A percentile compares a stretch with the other conserved stretches of the same genome.
phyloP scores from a whole-genome alignment of 768 basidiomycete genomes.

The Lactifluus pinguis region DNA sequence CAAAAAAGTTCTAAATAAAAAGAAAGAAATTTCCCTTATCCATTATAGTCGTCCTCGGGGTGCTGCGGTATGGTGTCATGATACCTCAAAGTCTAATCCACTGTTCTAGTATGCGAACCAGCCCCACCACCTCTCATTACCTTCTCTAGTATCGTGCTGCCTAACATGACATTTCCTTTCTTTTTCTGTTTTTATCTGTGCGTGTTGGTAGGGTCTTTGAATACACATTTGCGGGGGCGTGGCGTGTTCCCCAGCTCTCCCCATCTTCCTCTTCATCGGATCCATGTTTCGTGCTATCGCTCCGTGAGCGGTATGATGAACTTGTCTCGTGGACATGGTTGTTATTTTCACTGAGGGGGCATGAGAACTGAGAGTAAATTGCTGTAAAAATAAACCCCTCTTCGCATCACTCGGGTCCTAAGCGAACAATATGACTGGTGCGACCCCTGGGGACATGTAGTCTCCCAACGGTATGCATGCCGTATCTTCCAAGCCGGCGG shows the following conservation, averaged over 20 bases:
- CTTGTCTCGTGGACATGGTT: too few relatives aligned
- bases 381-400: too few relatives aligned
- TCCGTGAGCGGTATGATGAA: too few relatives aligned
- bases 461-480: too few relatives aligned
- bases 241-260: not conserved
- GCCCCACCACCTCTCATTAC: not conserved
- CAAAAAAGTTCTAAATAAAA: not conserved
- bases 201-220: not conserved
- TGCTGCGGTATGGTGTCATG: not conserved
- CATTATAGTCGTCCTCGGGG: not conserved
- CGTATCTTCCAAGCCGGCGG: too few relatives aligned
- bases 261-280: not conserved
- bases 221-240: not conserved
- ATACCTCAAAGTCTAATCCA: constrained; percentile 5
- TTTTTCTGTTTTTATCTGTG: not conserved
- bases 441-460: too few relatives aligned
- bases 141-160: not conserved
- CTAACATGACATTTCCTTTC: not conserved
- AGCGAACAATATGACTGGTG: too few relatives aligned
- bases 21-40: not conserved
- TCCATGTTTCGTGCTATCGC: not conserved
- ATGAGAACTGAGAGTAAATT: too few relatives aligned
- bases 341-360: too few relatives aligned
- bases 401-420: too few relatives aligned
- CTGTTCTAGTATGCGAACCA: constrained; percentile 4